These are phyloP conservation scores for Cyberlindnera mrakii DNA, from an alignment of 805 yeast genomes.

Conservation along the genomic window DNA sequence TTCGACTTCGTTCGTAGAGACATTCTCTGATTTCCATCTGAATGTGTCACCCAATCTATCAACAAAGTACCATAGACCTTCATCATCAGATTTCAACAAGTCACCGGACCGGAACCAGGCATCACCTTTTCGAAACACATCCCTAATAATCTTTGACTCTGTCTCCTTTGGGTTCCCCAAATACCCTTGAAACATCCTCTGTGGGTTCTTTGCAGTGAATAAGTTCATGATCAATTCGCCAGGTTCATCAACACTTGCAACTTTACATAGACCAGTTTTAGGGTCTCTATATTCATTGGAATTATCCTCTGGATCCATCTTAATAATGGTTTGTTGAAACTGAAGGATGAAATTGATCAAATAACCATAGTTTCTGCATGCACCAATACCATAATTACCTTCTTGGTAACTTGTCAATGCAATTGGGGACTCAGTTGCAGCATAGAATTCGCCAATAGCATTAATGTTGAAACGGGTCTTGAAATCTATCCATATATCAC, in stretches of 20 bases:
- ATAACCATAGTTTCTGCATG: slow-evolving; percentile 75
- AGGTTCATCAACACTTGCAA: slow-evolving; percentile 55
- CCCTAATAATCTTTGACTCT: slow-evolving; percentile 60
- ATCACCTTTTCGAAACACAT: slow-evolving; percentile 81
- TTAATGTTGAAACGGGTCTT: slow-evolving; percentile 69
- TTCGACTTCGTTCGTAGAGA: slow-evolving; percentile 90
- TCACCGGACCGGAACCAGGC: slow-evolving; percentile 92
- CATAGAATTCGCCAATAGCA: slow-evolving; percentile 85
- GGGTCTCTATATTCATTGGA: slow-evolving; percentile 65
- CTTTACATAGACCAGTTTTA: slow-evolving; percentile 52
- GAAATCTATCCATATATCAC: slow-evolving; percentile 82
- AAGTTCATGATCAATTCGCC: slow-evolving; percentile 86
- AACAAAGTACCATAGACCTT: slow-evolving; percentile 72
- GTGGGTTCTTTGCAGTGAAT: slow-evolving; percentile 54
- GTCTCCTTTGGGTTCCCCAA: slow-evolving; percentile 76
- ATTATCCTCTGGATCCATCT: slow-evolving; percentile 78
- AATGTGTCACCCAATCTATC: slow-evolving; percentile 94
- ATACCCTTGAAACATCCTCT: slow-evolving; percentile 83
- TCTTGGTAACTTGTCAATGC: slow-evolving; percentile 77
- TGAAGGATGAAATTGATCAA: slow-evolving; percentile 46
- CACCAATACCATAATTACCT: slow-evolving; percentile 81
- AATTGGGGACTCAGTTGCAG: slow-evolving; percentile 88
- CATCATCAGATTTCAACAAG: slow-evolving; percentile 59
- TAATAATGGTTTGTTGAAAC: slow-evolving; percentile 54
- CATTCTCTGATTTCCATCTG: slow-evolving; percentile 96